Percentiles rank a stretch among this genome's conserved stretches.
These are phyloP conservation scores for Sporothrix phasma DNA, from an alignment of 2,329 filamentous ascomycete species.

Conservation along the genomic window DNA sequence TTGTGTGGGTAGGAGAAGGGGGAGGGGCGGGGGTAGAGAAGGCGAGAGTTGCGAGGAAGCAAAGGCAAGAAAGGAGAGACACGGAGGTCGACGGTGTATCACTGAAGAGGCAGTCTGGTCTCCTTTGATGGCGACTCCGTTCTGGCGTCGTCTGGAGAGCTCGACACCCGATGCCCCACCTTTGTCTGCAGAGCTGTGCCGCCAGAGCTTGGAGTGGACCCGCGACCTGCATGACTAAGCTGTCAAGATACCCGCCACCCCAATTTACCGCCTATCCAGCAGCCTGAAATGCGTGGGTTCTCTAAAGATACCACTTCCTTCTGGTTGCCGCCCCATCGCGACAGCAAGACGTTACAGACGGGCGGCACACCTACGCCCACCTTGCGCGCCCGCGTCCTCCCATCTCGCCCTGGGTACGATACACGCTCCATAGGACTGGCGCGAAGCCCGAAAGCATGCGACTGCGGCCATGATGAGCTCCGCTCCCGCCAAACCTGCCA, in stretches of 20 bases:
- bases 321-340: background rate
- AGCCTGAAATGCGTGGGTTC: background rate
- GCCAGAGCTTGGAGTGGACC: background rate
- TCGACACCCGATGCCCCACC: background rate
- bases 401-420: background rate
- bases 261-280: background rate
- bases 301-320: background rate
- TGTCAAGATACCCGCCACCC: conserved; percentile 2
- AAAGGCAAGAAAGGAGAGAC: background rate
- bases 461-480: conserved; percentile 4
- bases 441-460: background rate
- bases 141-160: background rate
- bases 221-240: background rate
- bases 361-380: background rate
- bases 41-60: background rate
- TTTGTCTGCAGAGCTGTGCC: background rate
- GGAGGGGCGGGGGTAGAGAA: background rate
- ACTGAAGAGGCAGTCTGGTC: too few relatives aligned
- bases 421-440: background rate
- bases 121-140: background rate
- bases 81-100: too few relatives aligned
- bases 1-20: background rate
- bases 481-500: background rate
- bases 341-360: background rate
- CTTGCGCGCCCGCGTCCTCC: background rate